These are phyloP conservation scores for Boehmeria nivea DNA, from an alignment of 306 rosid genomes.

Conservation along the genomic window DNA sequence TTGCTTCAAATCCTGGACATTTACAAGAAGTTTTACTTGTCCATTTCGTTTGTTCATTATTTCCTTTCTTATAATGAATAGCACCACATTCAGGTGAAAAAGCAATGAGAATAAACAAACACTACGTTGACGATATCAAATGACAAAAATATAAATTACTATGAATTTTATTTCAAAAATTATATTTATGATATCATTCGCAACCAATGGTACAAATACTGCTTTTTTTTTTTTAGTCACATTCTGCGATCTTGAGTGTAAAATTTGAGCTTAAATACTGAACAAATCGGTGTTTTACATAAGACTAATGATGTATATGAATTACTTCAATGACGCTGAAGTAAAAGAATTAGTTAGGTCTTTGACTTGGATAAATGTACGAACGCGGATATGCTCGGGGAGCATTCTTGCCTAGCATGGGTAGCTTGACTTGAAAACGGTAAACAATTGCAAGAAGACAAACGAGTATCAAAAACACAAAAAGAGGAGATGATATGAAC, in stretches of 20 bases:
- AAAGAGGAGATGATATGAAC: constrained; percentile 46
- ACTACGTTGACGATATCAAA: too few species aligned
- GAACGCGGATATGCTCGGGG: constrained; percentile 43
- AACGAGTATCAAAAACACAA: constrained; percentile 52
- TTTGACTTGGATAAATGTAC: constrained; percentile 31
- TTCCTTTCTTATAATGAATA: too few species aligned
- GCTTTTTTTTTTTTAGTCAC: too few species aligned
- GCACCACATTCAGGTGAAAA: too few species aligned
- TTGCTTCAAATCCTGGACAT: too few species aligned
- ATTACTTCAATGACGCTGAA: not conserved
- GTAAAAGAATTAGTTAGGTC: constrained; percentile 28
- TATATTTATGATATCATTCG: too few species aligned
- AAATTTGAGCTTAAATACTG: constrained; percentile 21
- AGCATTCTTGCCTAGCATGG: constrained; percentile 53
- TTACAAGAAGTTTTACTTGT: too few species aligned
- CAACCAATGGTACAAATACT: too few species aligned
- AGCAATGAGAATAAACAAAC: too few species aligned
- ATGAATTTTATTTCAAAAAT: too few species aligned
- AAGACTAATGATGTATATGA: not conserved
- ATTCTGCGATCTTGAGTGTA: constrained; percentile 1
- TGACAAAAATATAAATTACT: too few species aligned
- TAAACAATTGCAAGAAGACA: constrained; percentile 54
- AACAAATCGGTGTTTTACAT: constrained; percentile 10
- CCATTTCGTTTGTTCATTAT: too few species aligned
- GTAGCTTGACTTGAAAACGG: constrained; percentile 59